These are phyloP conservation scores for Lathyrus sativus DNA, from an alignment of 306 rosid genomes.

Conservation along the genomic window DNA sequence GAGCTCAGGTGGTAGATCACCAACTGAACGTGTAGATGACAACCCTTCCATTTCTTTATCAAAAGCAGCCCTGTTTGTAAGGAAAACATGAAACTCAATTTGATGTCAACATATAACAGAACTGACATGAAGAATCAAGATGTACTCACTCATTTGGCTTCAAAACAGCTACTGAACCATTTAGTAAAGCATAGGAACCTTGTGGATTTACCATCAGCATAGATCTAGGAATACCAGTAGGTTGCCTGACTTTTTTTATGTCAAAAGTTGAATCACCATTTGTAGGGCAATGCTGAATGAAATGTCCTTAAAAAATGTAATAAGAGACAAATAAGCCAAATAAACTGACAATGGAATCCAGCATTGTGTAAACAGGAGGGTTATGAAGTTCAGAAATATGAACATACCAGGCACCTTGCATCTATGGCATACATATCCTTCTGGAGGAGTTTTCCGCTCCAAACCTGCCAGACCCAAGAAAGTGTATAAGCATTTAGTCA, in stretches of 20 bases:
- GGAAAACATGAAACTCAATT: conserved; percentile 22
- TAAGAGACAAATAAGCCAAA: conserved; percentile 5
- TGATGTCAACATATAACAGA: conserved; percentile 29
- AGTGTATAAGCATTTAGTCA: conserved; percentile 39
- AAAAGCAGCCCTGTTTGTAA: conserved; percentile 83
- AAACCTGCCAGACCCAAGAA: conserved; percentile 60
- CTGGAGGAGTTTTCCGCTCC: conserved; percentile 95
- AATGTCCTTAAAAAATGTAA: conserved; percentile 64
- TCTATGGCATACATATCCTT: conserved; percentile 92
- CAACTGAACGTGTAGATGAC: conserved; percentile 91
- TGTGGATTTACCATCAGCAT: conserved; percentile 93
- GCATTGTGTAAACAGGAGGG: conserved; percentile 3
- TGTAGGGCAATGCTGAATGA: conserved; percentile 96
- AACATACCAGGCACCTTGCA: conserved; percentile 97
- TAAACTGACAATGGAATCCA: conserved; percentile 16
- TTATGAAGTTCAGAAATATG: not conserved
- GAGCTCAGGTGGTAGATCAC: conserved; percentile 95
- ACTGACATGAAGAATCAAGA: conserved; percentile 4
- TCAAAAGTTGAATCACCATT: conserved; percentile 93
- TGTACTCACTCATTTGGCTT: conserved; percentile 87
- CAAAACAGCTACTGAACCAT: conserved; percentile 95
- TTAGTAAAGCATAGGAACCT: conserved; percentile 92
- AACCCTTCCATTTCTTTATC: conserved; percentile 95
- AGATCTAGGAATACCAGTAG: conserved; percentile 98
- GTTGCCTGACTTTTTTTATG: conserved; percentile 86